Evolutionary conservation across 768 basidiomycete species (phyloP).

Genomic region (Rubroboletus satanas): DNA sequence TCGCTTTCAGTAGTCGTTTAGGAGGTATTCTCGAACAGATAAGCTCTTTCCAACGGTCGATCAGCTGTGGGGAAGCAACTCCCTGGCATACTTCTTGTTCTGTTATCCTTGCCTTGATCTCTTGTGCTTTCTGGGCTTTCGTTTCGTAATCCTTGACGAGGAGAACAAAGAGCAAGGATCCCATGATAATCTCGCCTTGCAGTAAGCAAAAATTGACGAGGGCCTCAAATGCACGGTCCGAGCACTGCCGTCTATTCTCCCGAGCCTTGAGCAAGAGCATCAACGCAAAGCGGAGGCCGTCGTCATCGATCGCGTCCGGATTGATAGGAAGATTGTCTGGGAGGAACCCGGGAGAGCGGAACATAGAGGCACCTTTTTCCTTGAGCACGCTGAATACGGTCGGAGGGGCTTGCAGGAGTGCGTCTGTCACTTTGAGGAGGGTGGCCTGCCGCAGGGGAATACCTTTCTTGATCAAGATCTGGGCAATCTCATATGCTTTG

Average conservation of each 20-base stretch:
- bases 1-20: conserved; percentile 32
- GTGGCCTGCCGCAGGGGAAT: conserved; percentile 48
- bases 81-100: conserved; percentile 16
- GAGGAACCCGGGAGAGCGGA: conserved; percentile 12
- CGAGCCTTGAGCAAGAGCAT: conserved; percentile 51
- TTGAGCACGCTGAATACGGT: conserved; percentile 20
- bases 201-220: conserved; percentile 63
- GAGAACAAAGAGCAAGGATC: conserved; percentile 62
- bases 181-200: conserved; percentile 79
- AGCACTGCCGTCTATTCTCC: conserved; percentile 51
- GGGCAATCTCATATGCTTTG: conserved; percentile 47
- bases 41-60: conserved; percentile 20
- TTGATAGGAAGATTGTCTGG: conserved; percentile 30
- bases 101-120: conserved; percentile 20
- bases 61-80: conserved; percentile 12
- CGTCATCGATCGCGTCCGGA: conserved; percentile 35
- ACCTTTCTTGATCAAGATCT: conserved; percentile 51
- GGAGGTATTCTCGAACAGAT: conserved; percentile 18
- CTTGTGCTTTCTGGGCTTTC: conserved; percentile 29
- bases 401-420: conserved; percentile 22
- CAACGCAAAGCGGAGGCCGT: conserved; percentile 48
- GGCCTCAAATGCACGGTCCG: conserved; percentile 55
- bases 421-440: conserved; percentile 38
- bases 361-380: conserved; percentile 15
- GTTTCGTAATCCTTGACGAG: conserved; percentile 62